Evolutionary conservation across 1,284 basidiomycete species (phyloP).

Genomic region (Ustilago bromivora): DNA sequence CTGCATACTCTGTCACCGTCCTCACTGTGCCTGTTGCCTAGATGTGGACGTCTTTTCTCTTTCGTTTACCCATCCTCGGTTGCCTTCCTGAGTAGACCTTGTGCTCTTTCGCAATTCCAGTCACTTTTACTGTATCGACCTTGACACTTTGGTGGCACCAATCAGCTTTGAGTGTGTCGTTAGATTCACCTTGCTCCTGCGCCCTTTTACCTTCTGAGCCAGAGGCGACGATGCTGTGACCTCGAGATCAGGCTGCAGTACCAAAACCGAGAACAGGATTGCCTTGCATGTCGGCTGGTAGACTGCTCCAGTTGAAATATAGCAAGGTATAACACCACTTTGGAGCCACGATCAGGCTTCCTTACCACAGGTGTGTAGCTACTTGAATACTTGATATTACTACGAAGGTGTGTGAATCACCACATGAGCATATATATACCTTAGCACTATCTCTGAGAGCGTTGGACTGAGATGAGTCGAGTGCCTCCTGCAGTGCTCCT

Average conservation of each 20-base stretch:
- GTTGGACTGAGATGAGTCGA: too few species aligned
- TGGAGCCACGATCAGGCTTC: too few species aligned
- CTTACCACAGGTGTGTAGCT: too few species aligned
- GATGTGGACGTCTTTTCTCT: neutral
- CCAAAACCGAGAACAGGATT: neutral
- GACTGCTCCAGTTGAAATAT: too few species aligned
- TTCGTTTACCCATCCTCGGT: neutral
- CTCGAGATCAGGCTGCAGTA: neutral
- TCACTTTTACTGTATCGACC: neutral
- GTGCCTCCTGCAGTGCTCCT: too few species aligned
- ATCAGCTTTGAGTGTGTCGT: neutral
- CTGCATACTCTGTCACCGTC: slow-evolving; percentile 28
- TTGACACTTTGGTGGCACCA: neutral
- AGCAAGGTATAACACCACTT: too few species aligned
- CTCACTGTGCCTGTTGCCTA: slow-evolving; percentile 21
- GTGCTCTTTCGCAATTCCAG: neutral
- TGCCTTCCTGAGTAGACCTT: neutral
- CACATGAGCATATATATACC: too few species aligned
- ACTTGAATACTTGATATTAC: too few species aligned
- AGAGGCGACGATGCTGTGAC: neutral
- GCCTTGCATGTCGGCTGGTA: neutral
- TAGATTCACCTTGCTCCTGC: neutral
- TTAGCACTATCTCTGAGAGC: too few species aligned
- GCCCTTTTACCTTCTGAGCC: neutral
- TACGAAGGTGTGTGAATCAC: too few species aligned